Base-by-base conservation (phyloP, 1,284 basidiomycete genomes). In the Sanghuangporus baumii region DNA sequence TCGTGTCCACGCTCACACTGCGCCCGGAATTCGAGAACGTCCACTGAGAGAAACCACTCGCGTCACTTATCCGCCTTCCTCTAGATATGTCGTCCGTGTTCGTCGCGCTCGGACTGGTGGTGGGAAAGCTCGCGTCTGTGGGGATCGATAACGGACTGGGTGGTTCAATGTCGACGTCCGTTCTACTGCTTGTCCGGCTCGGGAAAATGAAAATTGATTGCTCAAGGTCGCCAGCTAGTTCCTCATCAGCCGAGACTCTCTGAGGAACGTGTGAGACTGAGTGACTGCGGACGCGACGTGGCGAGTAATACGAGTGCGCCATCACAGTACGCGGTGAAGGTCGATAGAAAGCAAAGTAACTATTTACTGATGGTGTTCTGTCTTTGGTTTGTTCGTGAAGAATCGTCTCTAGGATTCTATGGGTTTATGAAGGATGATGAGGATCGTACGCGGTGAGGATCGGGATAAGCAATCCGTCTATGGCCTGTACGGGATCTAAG, bases 161-260 rank as follows among this genome's bases (percentile, higher is more conserved):
- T 14, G 54, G 62, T 12, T 58, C 59, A 41, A 41, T 47, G 0
- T 61, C 62, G 5, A 70, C 71, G 3, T 71, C 60, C 2, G 75
- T 71, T 18, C 43, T 3, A 18, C 16, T 12, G 14, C 11, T n/a
- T 18, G 43, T 18, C 16, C 16, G 20, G 23, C 67, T 72, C n/a
- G 74, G 73, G 55, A 77, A 75, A 57, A 76, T 71, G 67, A 74
- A 75, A 40, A 75, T 72, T 26, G 73, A 73, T n/a, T 66, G 65
- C 47, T 72, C 71, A 47, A 67, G 47, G 67, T 66, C 50, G 57
- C 6, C 54, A 18, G 34, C 46, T 31, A 23, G 65, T 40, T 47
- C 59, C 18, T 61, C 55, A 31, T 63, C 62, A 16, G 38, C 59
- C 31, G 23, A 18, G 26, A 40, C 18, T 46, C 12, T 46, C 12